phyloP scores from a whole-genome alignment of 2,329 filamentous ascomycete species.

The Leptodontidium sp. region DNA sequence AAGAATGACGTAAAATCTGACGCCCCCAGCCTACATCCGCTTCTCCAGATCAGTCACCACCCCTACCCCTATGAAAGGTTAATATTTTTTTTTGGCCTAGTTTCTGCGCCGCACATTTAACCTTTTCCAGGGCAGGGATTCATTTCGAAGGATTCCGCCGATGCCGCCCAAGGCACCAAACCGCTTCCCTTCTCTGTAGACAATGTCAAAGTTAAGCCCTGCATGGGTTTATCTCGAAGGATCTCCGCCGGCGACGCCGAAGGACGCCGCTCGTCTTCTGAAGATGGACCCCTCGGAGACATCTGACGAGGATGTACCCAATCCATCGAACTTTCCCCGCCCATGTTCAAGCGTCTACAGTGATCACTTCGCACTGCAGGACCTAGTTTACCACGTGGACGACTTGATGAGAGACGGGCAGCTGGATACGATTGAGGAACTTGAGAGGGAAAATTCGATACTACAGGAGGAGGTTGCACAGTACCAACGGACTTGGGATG shows the following conservation, averaged over 20 bases:
- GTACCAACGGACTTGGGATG: constrained; percentile 4
- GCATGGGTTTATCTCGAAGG: background rate
- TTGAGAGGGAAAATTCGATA: constrained; percentile 7
- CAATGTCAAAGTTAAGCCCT: background rate
- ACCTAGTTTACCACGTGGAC: constrained; percentile 6
- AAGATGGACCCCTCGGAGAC: background rate
- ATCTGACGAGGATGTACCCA: background rate
- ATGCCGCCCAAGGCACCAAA: background rate
- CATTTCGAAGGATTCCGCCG: background rate
- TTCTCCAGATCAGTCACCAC: no score
- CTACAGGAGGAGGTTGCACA: background rate
- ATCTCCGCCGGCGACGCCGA: background rate
- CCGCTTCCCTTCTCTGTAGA: no score
- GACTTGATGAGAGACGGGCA: constrained; percentile 7
- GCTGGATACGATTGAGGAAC: constrained; percentile 2
- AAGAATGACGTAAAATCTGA: no score
- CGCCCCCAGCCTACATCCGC: no score
- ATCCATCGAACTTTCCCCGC: background rate
- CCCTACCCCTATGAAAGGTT: no score
- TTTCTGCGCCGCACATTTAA: no score
- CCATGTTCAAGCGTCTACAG: constrained; percentile 9
- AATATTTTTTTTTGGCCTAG: no score
- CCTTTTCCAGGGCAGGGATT: no score
- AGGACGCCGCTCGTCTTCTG: background rate
- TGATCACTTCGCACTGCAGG: constrained; percentile 5